Percentiles rank a stretch among this genome's conserved stretches.
These are phyloP conservation scores for Cutaneotrichosporon sp. DNA, from an alignment of 1,284 basidiomycete species.

Conservation along the genomic window DNA sequence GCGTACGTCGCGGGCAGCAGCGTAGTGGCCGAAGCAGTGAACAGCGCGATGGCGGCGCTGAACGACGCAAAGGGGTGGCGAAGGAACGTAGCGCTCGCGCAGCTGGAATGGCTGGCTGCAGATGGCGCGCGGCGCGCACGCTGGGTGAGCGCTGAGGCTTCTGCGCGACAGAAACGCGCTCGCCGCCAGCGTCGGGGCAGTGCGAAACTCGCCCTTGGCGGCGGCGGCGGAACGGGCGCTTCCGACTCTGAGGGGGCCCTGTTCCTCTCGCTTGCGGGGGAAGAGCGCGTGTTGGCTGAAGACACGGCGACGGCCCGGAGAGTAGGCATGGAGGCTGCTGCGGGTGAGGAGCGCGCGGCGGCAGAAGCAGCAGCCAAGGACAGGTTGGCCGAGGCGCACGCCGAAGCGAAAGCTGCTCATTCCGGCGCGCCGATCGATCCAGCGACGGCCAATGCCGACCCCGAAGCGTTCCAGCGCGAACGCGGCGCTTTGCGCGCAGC, in stretches of 20 bases:
- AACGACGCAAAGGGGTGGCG: constrained; percentile 9
- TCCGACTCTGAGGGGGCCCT: too few relatives aligned
- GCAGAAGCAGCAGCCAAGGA: constrained; percentile 1
- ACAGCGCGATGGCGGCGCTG: constrained; percentile 1
- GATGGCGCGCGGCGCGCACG: constrained; percentile 7
- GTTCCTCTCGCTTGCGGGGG: constrained; percentile 1
- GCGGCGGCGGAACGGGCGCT: neutral
- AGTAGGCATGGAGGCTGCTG: constrained; percentile 2
- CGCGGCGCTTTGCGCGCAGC: neutral
- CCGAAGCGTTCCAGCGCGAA: neutral
- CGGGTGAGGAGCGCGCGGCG: constrained; percentile 3
- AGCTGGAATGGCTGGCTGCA: constrained; percentile 10
- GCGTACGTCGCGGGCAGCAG: neutral
- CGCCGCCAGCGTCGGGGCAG: neutral
- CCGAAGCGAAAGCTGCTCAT: neutral
- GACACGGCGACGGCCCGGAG: constrained; percentile 4
- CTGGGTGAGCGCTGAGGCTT: constrained; percentile 6
- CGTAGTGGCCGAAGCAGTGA: neutral
- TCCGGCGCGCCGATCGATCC: neutral
- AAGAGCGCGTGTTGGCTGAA: constrained; percentile 1
- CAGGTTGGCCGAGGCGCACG: neutral
- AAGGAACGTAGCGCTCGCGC: constrained; percentile 1
- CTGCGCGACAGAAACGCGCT: neutral
- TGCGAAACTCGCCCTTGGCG: neutral
- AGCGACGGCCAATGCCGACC: neutral